Base-by-base conservation (phyloP, 129 eudicot genomes). In the Scalesia atractyloides region DNA sequence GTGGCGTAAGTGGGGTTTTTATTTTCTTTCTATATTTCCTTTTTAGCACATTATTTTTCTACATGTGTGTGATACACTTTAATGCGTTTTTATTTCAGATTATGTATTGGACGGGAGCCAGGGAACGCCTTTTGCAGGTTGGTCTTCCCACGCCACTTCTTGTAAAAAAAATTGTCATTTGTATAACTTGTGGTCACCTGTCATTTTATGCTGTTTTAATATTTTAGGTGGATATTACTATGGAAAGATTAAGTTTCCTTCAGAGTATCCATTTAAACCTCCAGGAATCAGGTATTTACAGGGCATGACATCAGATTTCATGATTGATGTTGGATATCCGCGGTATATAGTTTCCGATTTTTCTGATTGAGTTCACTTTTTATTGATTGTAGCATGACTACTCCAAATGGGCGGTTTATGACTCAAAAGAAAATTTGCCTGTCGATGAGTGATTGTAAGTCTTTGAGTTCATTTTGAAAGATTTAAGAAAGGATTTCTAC, bases 91-190 rank as follows among this genome's bases (percentile, higher is more conserved):
- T 58, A 37, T 47, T 82, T 72, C 86, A 95, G 99, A 95, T 91
- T 95, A 95, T 78, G 99, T 94, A 43, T 77, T 94, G 86, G 96
- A 94, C 73, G 99, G 99, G 56, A 94, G 99, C 69, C 82, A 88
- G 61, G 97, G 96, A 67, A 94, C 99, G 20, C 97, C 99, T 20
- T 94, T 94, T 84, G 97, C 97, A 87, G 99, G 98, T 92, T 68
- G 58, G 73, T 75, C 30, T 5, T 46, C 2, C 44, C 66, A 30
- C 19, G 0, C 34, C 36, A 12, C 39, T 5, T 5, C 64, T 7
- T 4, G 2, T 9, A 22, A 57, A 11, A 1, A 57, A 22, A 22
- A 10, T 3, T 16, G 8, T 22, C 64, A 57, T 57, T 57, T 22
- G 17, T 37, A 22, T 57, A 22, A 57, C 39, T 57, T 57, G 12